Conservation (phyloP, 2,329 filamentous ascomycete species). For the Aspergillus sp. region DNA sequence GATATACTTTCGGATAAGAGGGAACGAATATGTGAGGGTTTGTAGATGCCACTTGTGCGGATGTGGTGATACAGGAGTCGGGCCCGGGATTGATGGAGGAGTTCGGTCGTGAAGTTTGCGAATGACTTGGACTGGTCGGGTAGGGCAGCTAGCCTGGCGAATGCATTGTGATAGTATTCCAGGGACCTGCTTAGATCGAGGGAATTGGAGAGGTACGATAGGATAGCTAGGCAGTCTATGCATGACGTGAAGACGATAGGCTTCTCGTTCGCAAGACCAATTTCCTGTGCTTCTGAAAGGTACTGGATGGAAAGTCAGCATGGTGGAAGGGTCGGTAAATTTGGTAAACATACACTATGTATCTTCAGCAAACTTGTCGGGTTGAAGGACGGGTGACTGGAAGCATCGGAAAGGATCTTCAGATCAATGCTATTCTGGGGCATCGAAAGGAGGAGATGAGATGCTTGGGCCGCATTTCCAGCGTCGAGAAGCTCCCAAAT, state of each 20-base stretch:
- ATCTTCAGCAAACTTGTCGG: constrained; percentile 41
- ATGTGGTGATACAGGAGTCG: constrained; percentile 68
- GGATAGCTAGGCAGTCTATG: constrained; percentile 64
- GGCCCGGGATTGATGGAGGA: constrained; percentile 68
- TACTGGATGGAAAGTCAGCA: constrained; percentile 56
- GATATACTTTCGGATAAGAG: constrained; percentile 63
- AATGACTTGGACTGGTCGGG: constrained; percentile 39
- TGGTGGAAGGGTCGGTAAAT: background rate
- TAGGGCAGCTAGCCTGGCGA: constrained; percentile 45
- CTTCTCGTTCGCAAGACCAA: constrained; percentile 56
- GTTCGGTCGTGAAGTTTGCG: constrained; percentile 53
- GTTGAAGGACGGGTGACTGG: constrained; percentile 24
- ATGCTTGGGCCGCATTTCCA: constrained; percentile 39
- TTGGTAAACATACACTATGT: constrained; percentile 39
- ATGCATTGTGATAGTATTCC: constrained; percentile 46
- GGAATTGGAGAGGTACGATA: constrained; percentile 64
- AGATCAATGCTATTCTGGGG: constrained; percentile 40
- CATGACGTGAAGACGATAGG: constrained; percentile 55
- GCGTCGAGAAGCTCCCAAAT: constrained; percentile 66
- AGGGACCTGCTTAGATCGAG: constrained; percentile 41
- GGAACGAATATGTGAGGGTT: constrained; percentile 65
- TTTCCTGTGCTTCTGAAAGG: constrained; percentile 58
- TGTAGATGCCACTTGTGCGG: constrained; percentile 64
- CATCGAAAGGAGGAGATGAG: constrained; percentile 45
- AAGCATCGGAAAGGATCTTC: constrained; percentile 22